Base-by-base conservation (phyloP, 805 yeast genomes). In the Ogataea methanolica region DNA sequence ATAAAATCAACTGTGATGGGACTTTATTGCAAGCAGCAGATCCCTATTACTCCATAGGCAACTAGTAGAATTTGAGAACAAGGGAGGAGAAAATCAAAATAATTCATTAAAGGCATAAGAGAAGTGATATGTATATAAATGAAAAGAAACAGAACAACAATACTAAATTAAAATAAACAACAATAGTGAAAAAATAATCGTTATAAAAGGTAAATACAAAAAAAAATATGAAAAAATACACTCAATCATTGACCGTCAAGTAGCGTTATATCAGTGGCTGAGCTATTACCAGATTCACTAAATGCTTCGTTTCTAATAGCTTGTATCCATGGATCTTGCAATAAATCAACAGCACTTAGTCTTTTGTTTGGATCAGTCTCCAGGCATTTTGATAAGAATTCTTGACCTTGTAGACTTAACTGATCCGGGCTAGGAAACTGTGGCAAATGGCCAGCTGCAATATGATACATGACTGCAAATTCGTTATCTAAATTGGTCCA, bases 391-490 rank as follows among this genome's bases (percentile, higher is more conserved):
- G 79, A 72, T 54, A 94, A 67, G 64, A 94, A 91, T 21, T 72
- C 72, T 43, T 73, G 75, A 16, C 99, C 98, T 14, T 73, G 79
- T 15, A 74, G 76, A 55, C 94, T 83, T 45, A 94, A 71, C 66
- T 89, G 96, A 50, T 85, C 94, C 1, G 74, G 67, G 0, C 81
- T 65, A 5, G 99, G 99, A 45, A 92, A 72, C 57, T 80, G 89
- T 0, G 99, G 99, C 49, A 80, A 74, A 62, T 88, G 94, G 1
- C 97, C 96, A 2, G 96, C 95, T 0, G 97, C 98, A 60, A 94
- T 94, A 64, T 89, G 97, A 61, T 91, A 94, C 98, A 94, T 92
- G 44, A 94, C 88, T 2, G 98, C 97, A 95, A 95, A 94, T 62
- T 92, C 98, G 61, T 94, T 94, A 60, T 94, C 99, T 51, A 90